These are phyloP conservation scores for Oryza rufipogon DNA, from an alignment of 176 grass and related monocot species.

Conservation along the genomic window DNA sequence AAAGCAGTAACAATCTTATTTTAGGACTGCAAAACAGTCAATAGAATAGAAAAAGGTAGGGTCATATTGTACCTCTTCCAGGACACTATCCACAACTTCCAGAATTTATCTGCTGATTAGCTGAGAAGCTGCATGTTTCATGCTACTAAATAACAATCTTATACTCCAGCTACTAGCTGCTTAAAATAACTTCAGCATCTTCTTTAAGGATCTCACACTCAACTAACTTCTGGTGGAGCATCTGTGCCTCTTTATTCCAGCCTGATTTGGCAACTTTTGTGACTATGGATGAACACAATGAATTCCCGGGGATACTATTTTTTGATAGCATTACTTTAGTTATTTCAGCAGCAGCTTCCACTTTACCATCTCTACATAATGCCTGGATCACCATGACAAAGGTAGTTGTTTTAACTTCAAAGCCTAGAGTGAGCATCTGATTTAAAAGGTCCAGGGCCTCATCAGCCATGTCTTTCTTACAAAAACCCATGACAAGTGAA, in stretches of 20 bases:
- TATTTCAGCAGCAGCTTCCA: conserved; percentile 60
- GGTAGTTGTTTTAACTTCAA: conserved; percentile 65
- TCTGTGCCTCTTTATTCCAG: conserved; percentile 48
- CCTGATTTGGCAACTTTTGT: conserved; percentile 64
- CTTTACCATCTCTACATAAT: conserved; percentile 63
- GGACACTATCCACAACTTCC: conserved; percentile 26
- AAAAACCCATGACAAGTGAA: conserved; percentile 76
- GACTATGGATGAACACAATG: conserved; percentile 57
- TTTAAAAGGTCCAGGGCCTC: conserved; percentile 60
- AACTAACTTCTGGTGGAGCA: conserved; percentile 50
- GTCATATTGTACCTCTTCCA: not conserved
- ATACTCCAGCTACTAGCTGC: conserved; percentile 16
- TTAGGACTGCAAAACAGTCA: conserved; percentile 15
- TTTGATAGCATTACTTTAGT: conserved; percentile 54
- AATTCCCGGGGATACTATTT: conserved; percentile 39
- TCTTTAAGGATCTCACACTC: conserved; percentile 56
- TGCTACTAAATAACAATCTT: not conserved
- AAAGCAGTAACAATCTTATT: not conserved
- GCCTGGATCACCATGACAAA: conserved; percentile 64
- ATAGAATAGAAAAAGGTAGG: not conserved
- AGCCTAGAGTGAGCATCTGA: conserved; percentile 56
- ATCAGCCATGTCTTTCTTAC: conserved; percentile 60
- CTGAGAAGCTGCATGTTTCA: conserved; percentile 13
- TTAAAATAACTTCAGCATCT: conserved; percentile 35
- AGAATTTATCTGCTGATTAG: conserved; percentile 23